Conservation (phyloP, 2,329 filamentous ascomycete genomes). For the Coccinonectria pachysandricola region DNA sequence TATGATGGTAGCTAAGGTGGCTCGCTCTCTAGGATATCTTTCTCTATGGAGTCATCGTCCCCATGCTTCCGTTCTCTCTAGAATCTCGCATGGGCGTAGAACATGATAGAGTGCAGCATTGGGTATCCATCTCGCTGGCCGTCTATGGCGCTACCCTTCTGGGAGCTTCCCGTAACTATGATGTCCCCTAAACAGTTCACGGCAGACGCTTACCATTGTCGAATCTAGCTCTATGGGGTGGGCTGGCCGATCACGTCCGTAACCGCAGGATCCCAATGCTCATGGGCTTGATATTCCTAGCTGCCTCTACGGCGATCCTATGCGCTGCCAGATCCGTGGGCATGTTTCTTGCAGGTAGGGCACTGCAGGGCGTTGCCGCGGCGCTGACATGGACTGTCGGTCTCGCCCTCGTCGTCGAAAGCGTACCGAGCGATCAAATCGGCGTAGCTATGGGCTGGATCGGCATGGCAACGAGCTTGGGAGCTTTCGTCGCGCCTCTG, state of each 20-base stretch:
- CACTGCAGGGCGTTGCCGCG: slow-evolving; percentile 24
- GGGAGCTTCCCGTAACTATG: slow-evolving; percentile 20
- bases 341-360: slow-evolving; percentile 23
- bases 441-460: slow-evolving; percentile 25
- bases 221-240: slow-evolving; percentile 27
- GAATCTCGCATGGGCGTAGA: slow-evolving; percentile 16
- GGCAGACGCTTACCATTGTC: too few species aligned
- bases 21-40: slow-evolving; percentile 28
- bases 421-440: slow-evolving; percentile 20
- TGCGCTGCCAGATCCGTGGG: slow-evolving; percentile 21
- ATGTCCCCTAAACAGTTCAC: not conserved
- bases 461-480: slow-evolving; percentile 23
- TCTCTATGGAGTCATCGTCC: slow-evolving; percentile 25
- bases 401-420: slow-evolving; percentile 25
- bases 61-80: slow-evolving; percentile 23
- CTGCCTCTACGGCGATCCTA: slow-evolving; percentile 21
- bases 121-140: slow-evolving; percentile 26
- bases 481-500: slow-evolving; percentile 21
- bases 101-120: slow-evolving; percentile 21
- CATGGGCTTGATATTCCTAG: slow-evolving; percentile 20
- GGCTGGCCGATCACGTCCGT: slow-evolving; percentile 24
- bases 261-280: slow-evolving; percentile 25
- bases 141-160: slow-evolving; percentile 23
- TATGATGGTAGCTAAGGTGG: too few species aligned
- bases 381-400: slow-evolving; percentile 28